A percentile compares a stretch with the other conserved stretches of the same genome.
Conservation (phyloP, 176 grass and related monocot species). For the Phragmites australis region DNA sequence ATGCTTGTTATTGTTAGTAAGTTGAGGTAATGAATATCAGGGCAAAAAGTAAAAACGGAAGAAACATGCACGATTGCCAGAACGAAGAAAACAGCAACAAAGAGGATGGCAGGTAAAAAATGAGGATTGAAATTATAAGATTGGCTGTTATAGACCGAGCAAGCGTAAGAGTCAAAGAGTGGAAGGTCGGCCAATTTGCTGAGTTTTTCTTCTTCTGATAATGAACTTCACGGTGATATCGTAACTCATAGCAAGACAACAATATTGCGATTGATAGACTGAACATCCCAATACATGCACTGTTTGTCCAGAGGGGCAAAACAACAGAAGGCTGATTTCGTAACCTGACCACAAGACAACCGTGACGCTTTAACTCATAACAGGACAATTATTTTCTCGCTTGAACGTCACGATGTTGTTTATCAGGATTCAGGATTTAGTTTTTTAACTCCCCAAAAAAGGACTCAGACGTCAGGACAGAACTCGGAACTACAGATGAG, state of each 20-base stretch:
- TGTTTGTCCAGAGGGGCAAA: background rate
- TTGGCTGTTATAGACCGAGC: background rate
- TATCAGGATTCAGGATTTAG: no score
- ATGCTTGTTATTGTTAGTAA: background rate
- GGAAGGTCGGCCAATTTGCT: background rate
- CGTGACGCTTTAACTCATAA: background rate
- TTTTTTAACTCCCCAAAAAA: no score
- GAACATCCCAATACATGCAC: background rate
- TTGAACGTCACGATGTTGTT: background rate
- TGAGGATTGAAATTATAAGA: background rate
- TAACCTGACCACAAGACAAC: background rate
- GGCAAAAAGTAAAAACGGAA: background rate
- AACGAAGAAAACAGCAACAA: background rate
- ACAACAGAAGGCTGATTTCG: background rate
- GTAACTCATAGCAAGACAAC: background rate
- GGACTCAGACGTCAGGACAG: background rate
- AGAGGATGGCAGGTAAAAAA: background rate
- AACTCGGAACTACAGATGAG: background rate
- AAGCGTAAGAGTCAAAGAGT: background rate
- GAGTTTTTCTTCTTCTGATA: background rate
- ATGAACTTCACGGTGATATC: background rate
- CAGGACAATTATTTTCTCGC: background rate
- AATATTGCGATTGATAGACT: background rate
- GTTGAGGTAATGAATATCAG: background rate
- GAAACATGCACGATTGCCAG: no score